A percentile compares a stretch with the other conserved stretches of the same genome.
These are phyloP conservation scores for Shiraia sp. DNA, from an alignment of 2,329 filamentous ascomycete species.

Conservation along the genomic window DNA sequence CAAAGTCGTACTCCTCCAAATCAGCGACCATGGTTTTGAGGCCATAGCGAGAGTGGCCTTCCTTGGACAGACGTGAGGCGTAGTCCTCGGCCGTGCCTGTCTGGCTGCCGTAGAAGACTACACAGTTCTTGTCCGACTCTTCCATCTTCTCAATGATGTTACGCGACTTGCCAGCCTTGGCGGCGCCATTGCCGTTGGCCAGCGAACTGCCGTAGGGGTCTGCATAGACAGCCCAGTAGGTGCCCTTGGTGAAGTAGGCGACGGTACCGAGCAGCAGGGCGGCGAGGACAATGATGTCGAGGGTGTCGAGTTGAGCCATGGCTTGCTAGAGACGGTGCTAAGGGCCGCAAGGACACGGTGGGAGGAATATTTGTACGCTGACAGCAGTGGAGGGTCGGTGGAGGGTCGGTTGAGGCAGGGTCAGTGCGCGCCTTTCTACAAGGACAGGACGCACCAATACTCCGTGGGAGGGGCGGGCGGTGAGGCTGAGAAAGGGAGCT, in stretches of 20 bases:
- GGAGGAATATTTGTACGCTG: constrained; percentile 29
- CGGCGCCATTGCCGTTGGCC: constrained; percentile 65
- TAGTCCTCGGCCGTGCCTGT: constrained; percentile 99
- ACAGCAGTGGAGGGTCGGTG: constrained; percentile 14
- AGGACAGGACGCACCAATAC: not conserved
- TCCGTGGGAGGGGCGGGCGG: not conserved
- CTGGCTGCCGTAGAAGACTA: constrained; percentile 98
- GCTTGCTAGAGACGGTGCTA: constrained; percentile 35
- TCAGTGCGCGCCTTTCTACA: constrained; percentile 18
- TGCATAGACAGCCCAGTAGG: constrained; percentile 84
- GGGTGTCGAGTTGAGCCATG: constrained; percentile 95
- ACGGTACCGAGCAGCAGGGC: constrained; percentile 82
- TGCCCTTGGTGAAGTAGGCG: constrained; percentile 98
- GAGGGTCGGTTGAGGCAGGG: constrained; percentile 18
- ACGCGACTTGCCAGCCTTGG: constrained; percentile 81
- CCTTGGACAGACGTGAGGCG: constrained; percentile 92
- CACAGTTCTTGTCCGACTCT: constrained; percentile 92
- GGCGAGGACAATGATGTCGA: constrained; percentile 91
- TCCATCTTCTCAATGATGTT: constrained; percentile 97
- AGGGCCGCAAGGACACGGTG: constrained; percentile 22
- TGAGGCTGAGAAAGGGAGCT: not conserved
- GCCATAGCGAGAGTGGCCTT: constrained; percentile 93
- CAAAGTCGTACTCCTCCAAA: constrained; percentile 95
- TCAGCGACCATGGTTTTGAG: constrained; percentile 98
- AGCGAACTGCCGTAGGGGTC: constrained; percentile 84